Evolutionary conservation across 306 rosid genomes (phyloP).

Genomic region (Cicer yamashitae): DNA sequence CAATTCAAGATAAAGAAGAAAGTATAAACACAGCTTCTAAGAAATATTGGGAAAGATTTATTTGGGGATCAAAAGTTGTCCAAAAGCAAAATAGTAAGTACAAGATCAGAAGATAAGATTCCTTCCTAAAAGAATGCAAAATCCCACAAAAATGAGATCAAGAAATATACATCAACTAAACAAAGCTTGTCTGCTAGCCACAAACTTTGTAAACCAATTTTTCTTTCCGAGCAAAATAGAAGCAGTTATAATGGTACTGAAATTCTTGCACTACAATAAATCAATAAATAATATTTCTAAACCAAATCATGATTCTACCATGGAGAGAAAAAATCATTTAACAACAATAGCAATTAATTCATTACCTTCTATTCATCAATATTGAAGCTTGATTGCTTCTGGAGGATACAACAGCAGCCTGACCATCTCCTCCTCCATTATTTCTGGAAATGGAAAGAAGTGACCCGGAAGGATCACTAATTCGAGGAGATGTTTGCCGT

Average conservation of each 20-base stretch:
- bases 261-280: constrained; percentile 6
- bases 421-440: constrained; percentile 73
- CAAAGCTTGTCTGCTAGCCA: constrained; percentile 29
- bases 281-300: not conserved
- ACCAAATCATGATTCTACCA: constrained; percentile 1
- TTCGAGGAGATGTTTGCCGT: constrained; percentile 78
- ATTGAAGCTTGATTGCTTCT: constrained; percentile 62
- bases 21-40: not conserved
- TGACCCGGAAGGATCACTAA: constrained; percentile 70
- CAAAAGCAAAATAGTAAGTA: not conserved
- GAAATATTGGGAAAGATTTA: not conserved
- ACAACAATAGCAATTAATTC: constrained; percentile 42
- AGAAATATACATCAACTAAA: constrained; percentile 2
- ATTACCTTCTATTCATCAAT: constrained; percentile 72
- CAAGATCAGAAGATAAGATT: constrained; percentile 3
- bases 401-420: constrained; percentile 53
- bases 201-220: constrained; percentile 12
- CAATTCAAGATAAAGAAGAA: constrained; percentile 16
- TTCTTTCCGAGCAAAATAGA: constrained; percentile 17
- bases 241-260: constrained; percentile 19
- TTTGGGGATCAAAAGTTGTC: constrained; percentile 13
- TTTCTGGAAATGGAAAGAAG: constrained; percentile 68
- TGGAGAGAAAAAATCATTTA: constrained; percentile 7
- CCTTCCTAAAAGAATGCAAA: constrained; percentile 15
- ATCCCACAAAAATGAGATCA: not conserved